These are phyloP conservation scores for Primulina huaijiensis DNA, from an alignment of 257 asterid species.

Conservation along the genomic window DNA sequence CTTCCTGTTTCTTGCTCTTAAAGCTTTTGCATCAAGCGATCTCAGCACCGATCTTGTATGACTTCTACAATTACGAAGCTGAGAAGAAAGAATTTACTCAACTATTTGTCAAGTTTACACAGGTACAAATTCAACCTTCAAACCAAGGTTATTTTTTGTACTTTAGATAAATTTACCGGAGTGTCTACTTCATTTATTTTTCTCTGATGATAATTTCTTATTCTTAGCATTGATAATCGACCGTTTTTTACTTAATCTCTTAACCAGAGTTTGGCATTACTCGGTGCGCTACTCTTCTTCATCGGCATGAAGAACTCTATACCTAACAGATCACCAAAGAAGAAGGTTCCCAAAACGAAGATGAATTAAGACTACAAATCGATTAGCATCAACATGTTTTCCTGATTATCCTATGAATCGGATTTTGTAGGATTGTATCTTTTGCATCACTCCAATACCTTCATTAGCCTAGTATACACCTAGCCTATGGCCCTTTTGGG, in stretches of 20 bases:
- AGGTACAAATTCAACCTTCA: conserved; percentile 44
- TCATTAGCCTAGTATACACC: conserved; percentile 1
- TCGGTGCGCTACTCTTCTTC: conserved; percentile 80
- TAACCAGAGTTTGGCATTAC: conserved; percentile 66
- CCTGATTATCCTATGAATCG: conserved; percentile 15
- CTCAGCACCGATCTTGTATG: conserved; percentile 67
- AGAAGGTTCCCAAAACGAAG: conserved; percentile 70
- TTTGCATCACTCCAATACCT: conserved; percentile 17
- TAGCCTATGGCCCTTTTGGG: not conserved
- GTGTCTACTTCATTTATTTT: too few relatives aligned
- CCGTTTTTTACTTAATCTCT: conserved; percentile 7
- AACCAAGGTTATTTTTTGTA: not conserved
- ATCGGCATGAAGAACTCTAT: conserved; percentile 89
- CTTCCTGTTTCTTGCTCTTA: not conserved
- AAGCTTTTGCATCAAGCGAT: conserved; percentile 84
- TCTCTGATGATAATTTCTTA: not conserved
- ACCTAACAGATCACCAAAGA: conserved; percentile 71
- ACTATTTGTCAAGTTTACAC: conserved; percentile 70
- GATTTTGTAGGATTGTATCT: conserved; percentile 36
- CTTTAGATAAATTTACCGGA: not conserved
- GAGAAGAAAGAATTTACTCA: conserved; percentile 67
- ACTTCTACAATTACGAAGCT: conserved; percentile 91
- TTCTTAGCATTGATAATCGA: not conserved
- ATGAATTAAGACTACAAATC: conserved; percentile 42
- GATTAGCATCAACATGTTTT: conserved; percentile 26